These are phyloP conservation scores for Sisymbrium altissimum DNA, from an alignment of 345 rosid species.

Conservation along the genomic window DNA sequence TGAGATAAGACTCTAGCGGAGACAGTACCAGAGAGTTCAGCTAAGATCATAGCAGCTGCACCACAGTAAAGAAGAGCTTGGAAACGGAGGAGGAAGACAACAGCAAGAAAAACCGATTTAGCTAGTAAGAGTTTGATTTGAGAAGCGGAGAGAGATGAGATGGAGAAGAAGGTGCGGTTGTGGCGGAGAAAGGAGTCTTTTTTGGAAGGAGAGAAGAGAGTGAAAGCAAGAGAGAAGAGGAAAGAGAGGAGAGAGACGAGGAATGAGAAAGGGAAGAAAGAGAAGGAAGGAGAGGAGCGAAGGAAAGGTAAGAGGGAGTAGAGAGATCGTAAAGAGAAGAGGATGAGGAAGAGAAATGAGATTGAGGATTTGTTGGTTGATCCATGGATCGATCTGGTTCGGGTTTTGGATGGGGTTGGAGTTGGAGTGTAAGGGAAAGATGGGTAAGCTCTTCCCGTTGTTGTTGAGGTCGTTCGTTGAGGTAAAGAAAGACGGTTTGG, in stretches of 20 bases:
- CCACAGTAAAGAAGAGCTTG: conserved; percentile 90
- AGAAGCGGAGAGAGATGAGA: conserved; percentile 46
- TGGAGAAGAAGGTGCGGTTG: conserved; percentile 36
- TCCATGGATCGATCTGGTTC: conserved; percentile 36
- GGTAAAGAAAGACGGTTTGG: conserved; percentile 73
- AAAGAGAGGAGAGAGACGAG: conserved; percentile 51
- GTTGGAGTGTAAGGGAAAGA: conserved; percentile 59
- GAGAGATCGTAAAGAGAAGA: conserved; percentile 32
- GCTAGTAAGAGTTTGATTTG: conserved; percentile 50
- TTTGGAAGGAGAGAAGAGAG: conserved; percentile 38
- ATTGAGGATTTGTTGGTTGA: conserved; percentile 27
- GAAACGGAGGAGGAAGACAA: conserved; percentile 73
- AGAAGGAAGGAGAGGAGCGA: conserved; percentile 55
- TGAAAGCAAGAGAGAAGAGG: conserved; percentile 42
- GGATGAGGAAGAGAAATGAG: conserved; percentile 32
- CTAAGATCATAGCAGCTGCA: conserved; percentile 92
- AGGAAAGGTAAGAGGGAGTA: conserved; percentile 41
- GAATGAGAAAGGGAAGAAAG: conserved; percentile 59
- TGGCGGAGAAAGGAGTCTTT: conserved; percentile 33
- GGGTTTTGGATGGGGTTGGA: conserved; percentile 66
- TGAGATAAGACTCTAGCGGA: conserved; percentile 52
- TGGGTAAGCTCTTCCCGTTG: conserved; percentile 41
- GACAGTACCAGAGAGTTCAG: conserved; percentile 74
- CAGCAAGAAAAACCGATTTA: conserved; percentile 55
- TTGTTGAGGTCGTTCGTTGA: conserved; percentile 24